Conservation (phyloP, 2,329 filamentous ascomycete species). For the Cytospora piceicola region DNA sequence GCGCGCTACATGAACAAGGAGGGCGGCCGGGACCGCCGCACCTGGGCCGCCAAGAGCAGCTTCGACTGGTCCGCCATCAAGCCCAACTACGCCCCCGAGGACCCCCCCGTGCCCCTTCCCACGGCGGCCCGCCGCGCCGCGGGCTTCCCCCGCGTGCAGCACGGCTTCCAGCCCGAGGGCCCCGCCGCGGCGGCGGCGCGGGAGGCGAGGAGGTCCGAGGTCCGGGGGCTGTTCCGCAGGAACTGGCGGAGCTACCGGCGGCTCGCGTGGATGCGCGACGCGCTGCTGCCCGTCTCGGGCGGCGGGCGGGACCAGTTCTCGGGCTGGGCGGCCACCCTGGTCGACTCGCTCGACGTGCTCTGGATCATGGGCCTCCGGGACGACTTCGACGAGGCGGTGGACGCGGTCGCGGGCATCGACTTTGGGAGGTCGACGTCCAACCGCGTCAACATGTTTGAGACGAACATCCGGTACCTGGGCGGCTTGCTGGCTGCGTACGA, state of each 20-base stretch:
- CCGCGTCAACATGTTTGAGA: slow-evolving; percentile 48
- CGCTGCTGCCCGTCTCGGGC: slow-evolving; percentile 50
- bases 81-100: slow-evolving; percentile 35
- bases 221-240: slow-evolving; percentile 41
- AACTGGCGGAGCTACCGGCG: slow-evolving; percentile 51
- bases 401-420: slow-evolving; percentile 43
- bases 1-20: slow-evolving; percentile 41
- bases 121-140: slow-evolving; percentile 25
- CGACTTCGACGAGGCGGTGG: slow-evolving; percentile 53
- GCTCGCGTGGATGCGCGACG: slow-evolving; percentile 54
- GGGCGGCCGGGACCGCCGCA: slow-evolving; percentile 20
- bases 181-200: slow-evolving; percentile 34
- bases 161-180: slow-evolving; percentile 38
- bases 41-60: slow-evolving; percentile 36
- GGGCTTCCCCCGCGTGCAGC: slow-evolving; percentile 43
- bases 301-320: slow-evolving; percentile 49
- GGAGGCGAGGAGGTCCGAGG: slow-evolving; percentile 40
- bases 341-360: slow-evolving; percentile 56
- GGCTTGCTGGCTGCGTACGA: slow-evolving; percentile 41
- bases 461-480: slow-evolving; percentile 50
- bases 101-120: slow-evolving; percentile 36
- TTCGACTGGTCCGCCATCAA: slow-evolving; percentile 45
- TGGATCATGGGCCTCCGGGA: slow-evolving; percentile 54
- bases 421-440: slow-evolving; percentile 45
- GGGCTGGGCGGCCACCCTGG: slow-evolving; percentile 56